Conservation (phyloP, 1,284 basidiomycete species). For the Ganoderma leucocontextum region DNA sequence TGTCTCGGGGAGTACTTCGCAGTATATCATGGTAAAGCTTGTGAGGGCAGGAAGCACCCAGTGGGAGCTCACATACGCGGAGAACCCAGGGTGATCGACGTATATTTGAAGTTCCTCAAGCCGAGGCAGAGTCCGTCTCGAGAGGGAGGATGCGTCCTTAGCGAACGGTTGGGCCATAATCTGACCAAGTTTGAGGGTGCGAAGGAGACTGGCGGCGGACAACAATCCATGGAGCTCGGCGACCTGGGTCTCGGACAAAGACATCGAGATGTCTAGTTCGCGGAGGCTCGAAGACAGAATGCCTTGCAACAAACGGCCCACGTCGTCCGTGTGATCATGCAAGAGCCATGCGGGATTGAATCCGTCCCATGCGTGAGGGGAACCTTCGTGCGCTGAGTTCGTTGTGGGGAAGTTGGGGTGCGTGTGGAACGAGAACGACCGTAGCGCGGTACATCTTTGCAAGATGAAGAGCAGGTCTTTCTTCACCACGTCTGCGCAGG, state of each 20-base stretch:
- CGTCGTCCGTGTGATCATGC: not conserved
- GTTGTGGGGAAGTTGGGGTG: constrained; percentile 17
- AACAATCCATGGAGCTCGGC: constrained; percentile 18
- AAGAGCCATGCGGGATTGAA: constrained; percentile 25
- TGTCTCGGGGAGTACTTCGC: constrained; percentile 5
- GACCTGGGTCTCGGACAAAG: constrained; percentile 5
- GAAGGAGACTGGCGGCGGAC: constrained; percentile 4
- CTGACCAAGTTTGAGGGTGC: constrained; percentile 15
- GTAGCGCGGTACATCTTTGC: constrained; percentile 15
- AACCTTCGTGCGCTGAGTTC: not conserved
- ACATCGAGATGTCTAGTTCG: constrained; percentile 24
- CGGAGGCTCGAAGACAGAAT: constrained; percentile 14
- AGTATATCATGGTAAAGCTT: constrained; percentile 11
- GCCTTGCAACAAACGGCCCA: constrained; percentile 4
- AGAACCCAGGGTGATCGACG: constrained; percentile 1
- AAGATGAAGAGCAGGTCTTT: constrained; percentile 20
- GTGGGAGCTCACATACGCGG: not conserved
- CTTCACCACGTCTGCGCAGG: constrained; percentile 18
- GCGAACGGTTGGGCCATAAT: not conserved
- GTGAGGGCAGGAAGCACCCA: constrained; percentile 25
- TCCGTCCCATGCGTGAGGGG: not conserved
- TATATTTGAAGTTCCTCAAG: constrained; percentile 20
- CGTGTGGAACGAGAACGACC: constrained; percentile 18
- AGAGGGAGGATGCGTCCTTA: not conserved
- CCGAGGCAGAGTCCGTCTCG: not conserved